These are phyloP conservation scores for Ustilago cynodontis DNA, from an alignment of 1,284 basidiomycete genomes.

Conservation along the genomic window DNA sequence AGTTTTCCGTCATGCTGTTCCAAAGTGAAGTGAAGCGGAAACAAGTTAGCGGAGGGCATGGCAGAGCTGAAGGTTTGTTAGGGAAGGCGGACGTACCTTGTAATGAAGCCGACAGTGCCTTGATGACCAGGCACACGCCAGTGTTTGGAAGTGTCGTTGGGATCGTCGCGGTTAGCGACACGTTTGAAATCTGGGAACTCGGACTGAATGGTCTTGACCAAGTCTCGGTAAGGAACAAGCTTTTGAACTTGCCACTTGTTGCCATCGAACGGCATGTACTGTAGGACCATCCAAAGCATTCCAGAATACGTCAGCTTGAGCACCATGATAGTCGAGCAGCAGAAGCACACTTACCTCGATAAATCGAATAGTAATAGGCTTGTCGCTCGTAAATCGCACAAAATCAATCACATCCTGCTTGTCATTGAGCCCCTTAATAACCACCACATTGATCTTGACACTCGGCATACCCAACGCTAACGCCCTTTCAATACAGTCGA, in stretches of 20 bases:
- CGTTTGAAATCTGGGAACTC: conserved; percentile 44
- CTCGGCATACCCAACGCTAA: conserved; percentile 73
- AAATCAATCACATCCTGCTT: conserved; percentile 79
- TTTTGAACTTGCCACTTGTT: conserved; percentile 87
- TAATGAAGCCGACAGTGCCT: conserved; percentile 85
- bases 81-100: conserved; percentile 43
- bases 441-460: conserved; percentile 86
- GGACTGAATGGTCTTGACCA: conserved; percentile 45
- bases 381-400: conserved; percentile 78
- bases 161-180: conserved; percentile 73
- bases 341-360: conserved; percentile 75
- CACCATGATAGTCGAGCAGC: no score
- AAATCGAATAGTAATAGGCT: conserved; percentile 80
- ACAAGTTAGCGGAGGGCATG: not conserved
- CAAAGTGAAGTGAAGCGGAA: not conserved
- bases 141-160: conserved; percentile 84
- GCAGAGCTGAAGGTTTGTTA: not conserved
- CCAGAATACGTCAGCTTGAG: not conserved
- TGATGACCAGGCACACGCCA: conserved; percentile 80
- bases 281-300: not conserved
- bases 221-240: conserved; percentile 74
- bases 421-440: conserved; percentile 84
- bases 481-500: conserved; percentile 78
- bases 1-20: conserved; percentile 79
- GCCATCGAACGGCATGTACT: conserved; percentile 86